Conservation (phyloP, 768 basidiomycete species). For the Roridomyces roridus region DNA sequence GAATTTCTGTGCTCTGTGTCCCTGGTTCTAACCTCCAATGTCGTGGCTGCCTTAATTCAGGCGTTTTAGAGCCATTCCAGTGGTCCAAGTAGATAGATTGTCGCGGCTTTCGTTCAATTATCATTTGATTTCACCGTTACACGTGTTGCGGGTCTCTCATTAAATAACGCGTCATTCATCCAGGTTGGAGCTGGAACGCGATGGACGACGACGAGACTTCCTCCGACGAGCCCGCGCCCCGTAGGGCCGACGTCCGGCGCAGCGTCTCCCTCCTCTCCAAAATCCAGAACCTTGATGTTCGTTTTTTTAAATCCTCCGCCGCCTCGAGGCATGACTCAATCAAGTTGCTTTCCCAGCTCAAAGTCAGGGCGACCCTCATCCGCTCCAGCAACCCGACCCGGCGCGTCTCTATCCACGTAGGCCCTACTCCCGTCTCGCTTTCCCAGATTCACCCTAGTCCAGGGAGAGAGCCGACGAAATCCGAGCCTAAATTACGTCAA, state of each 20-base stretch:
- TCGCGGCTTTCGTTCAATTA: too few species aligned
- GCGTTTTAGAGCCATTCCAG: too few species aligned
- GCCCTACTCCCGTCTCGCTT: background rate
- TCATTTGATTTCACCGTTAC: too few species aligned
- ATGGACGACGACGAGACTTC: conserved; percentile 22
- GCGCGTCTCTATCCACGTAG: conserved; percentile 7
- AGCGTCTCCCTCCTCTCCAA: conserved; percentile 17
- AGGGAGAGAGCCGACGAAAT: conserved; percentile 7
- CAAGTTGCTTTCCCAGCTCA: conserved; percentile 19
- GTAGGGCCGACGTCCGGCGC: conserved; percentile 6
- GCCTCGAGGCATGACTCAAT: conserved; percentile 23
- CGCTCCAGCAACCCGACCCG: conserved; percentile 17
- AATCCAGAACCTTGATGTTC: conserved; percentile 8
- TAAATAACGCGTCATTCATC: background rate
- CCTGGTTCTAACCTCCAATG: too few species aligned
- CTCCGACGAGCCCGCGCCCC: background rate
- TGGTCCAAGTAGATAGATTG: too few species aligned
- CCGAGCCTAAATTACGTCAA: conserved; percentile 12
- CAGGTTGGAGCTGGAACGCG: background rate
- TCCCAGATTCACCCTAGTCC: background rate
- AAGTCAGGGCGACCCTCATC: conserved; percentile 9
- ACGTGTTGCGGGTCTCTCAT: too few species aligned
- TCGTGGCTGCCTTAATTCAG: too few species aligned
- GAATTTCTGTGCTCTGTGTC: too few species aligned
- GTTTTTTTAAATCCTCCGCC: background rate